Conservation (phyloP, 2,329 filamentous ascomycete species). For the Orbilia quercus region DNA sequence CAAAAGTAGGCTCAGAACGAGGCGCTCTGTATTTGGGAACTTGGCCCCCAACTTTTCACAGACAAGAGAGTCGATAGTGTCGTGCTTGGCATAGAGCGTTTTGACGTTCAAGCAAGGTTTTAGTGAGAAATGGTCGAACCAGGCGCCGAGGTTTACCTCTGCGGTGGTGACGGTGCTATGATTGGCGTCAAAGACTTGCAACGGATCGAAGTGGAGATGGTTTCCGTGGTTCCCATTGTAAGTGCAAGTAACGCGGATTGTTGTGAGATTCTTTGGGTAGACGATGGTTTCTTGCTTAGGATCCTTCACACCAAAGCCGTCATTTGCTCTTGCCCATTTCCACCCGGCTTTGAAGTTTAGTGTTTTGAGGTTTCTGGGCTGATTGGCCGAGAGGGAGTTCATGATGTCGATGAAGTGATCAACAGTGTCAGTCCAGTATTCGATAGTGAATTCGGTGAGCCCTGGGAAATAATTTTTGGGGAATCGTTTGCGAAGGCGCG, state of each 20-base stretch:
- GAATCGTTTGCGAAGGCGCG: conserved; percentile 18
- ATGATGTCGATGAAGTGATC: conserved; percentile 38
- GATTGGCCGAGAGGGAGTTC: conserved; percentile 16
- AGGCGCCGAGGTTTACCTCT: not conserved
- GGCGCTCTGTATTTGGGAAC: conserved; percentile 35
- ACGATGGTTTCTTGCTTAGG: conserved; percentile 4
- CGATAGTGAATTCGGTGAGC: conserved; percentile 32
- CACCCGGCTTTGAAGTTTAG: conserved; percentile 8
- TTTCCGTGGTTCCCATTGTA: not conserved
- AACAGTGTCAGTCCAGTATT: not conserved
- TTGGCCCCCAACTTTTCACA: conserved; percentile 1
- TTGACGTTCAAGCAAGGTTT: conserved; percentile 35
- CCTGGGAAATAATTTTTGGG: conserved; percentile 30
- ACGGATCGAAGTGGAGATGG: conserved; percentile 5
- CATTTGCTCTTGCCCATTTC: not conserved
- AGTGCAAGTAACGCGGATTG: conserved; percentile 1
- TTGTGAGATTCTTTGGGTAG: conserved; percentile 38
- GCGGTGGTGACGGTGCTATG: conserved; percentile 23
- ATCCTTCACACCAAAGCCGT: not conserved
- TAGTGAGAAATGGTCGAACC: conserved; percentile 26
- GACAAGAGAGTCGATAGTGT: not conserved
- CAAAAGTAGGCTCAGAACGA: not conserved
- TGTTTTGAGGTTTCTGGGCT: conserved; percentile 28
- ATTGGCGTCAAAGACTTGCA: conserved; percentile 21
- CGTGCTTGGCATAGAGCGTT: conserved; percentile 11